Evolutionary conservation across 768 basidiomycete species (phyloP).

Genomic region (Boletus bicolor): DNA sequence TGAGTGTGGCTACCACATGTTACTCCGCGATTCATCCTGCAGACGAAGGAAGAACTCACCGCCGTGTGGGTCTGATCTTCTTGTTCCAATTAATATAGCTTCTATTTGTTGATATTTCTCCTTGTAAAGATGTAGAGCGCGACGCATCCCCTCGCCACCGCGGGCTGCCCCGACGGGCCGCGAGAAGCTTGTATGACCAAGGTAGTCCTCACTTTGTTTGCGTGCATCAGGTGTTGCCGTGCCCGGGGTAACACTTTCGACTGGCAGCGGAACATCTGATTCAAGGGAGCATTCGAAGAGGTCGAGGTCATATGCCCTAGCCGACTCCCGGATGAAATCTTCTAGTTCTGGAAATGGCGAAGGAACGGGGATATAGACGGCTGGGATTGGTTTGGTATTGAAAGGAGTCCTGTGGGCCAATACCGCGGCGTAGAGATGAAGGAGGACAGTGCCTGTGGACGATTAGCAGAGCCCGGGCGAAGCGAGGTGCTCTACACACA

Average conservation of each 20-base stretch:
- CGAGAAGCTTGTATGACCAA: conserved; percentile 18
- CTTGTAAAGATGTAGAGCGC: conserved; percentile 74
- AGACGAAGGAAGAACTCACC: conserved; percentile 49
- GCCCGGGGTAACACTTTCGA: conserved; percentile 45
- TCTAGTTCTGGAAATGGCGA: conserved; percentile 87
- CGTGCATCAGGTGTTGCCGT: conserved; percentile 25
- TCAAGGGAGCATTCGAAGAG: conserved; percentile 44
- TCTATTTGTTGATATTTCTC: conserved; percentile 58
- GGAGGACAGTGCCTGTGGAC: conserved; percentile 81
- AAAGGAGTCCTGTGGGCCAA: conserved; percentile 46
- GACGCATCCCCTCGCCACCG: conserved; percentile 72
- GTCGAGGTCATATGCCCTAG: conserved; percentile 66
- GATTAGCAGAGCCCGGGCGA: background rate
- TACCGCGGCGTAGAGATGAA: conserved; percentile 82
- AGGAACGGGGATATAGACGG: conserved; percentile 86
- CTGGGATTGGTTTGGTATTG: conserved; percentile 47
- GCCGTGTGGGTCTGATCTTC: conserved; percentile 90
- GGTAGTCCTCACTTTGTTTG: conserved; percentile 5
- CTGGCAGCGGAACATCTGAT: conserved; percentile 42
- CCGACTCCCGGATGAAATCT: conserved; percentile 68
- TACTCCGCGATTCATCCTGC: background rate
- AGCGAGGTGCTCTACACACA: conserved; percentile 51
- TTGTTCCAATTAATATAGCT: conserved; percentile 86
- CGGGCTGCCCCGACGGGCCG: conserved; percentile 50
- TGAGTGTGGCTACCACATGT: conserved; percentile 56